phyloP scores from a whole-genome alignment of 2,329 filamentous ascomycete species.

The Raffaelea albimanens region DNA sequence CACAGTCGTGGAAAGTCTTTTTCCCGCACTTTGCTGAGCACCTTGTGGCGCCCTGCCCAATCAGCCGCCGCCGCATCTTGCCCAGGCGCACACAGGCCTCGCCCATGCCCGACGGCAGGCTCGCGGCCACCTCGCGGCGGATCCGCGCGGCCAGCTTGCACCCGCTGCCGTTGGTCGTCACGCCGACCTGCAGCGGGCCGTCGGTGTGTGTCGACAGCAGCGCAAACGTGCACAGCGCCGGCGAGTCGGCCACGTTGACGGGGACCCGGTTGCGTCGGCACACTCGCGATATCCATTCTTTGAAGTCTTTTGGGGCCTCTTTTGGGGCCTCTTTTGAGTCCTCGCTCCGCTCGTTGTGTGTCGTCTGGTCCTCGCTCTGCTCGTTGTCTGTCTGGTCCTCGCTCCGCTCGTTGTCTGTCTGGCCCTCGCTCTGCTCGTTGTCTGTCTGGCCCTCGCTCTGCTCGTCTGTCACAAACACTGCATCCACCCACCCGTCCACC shows the following conservation, averaged over 20 bases:
- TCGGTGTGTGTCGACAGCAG: constrained; percentile 83
- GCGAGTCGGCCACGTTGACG: constrained; percentile 84
- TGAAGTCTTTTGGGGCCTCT: constrained; percentile 9
- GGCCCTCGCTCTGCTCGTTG: too few species aligned
- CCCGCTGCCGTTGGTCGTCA: constrained; percentile 89
- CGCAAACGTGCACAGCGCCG: constrained; percentile 79
- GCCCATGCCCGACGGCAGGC: constrained; percentile 67
- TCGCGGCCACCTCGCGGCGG: constrained; percentile 74
- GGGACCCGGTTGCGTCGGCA: constrained; percentile 78
- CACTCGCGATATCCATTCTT: constrained; percentile 24
- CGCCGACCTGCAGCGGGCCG: constrained; percentile 85
- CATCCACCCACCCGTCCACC: constrained; percentile 71
- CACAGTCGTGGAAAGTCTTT: too few species aligned
- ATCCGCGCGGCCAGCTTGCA: constrained; percentile 90
- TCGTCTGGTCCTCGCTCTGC: too few species aligned
- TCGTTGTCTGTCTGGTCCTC: too few species aligned
- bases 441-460: constrained; percentile 18
- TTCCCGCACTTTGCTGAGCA: too few species aligned
- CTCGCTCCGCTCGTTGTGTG: not conserved
- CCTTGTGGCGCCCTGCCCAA: too few species aligned
- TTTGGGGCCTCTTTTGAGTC: too few species aligned
- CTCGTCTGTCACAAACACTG: constrained; percentile 75
- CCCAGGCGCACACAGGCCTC: constrained; percentile 70
- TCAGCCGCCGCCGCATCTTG: constrained; percentile 56
- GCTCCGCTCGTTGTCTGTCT: too few species aligned